phyloP scores from a whole-genome alignment of 2,329 filamentous ascomycete species.

The Periglandula ipomoeae region DNA sequence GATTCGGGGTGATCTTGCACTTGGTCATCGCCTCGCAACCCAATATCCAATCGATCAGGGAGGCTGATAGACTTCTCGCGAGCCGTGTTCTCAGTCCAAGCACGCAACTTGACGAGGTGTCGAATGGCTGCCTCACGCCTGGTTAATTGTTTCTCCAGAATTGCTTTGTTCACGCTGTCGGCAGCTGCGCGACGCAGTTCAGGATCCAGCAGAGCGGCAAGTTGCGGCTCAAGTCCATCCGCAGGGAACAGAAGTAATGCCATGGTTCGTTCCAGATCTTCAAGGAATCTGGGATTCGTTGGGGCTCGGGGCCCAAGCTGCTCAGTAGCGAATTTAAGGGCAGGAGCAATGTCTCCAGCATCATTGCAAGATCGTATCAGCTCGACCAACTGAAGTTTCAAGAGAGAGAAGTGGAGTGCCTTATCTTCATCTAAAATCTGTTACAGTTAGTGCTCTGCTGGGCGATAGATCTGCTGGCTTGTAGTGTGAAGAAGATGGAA shows the following conservation, averaged over 20 bases:
- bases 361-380: constrained; percentile 71
- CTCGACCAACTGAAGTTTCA: constrained; percentile 88
- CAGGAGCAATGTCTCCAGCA: constrained; percentile 63
- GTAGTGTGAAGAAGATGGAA: neutral
- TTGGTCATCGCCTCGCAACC: constrained; percentile 27
- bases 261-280: constrained; percentile 88
- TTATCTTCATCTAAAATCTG: constrained; percentile 83
- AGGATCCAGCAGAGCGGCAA: constrained; percentile 70
- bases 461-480: neutral
- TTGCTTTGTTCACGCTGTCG: constrained; percentile 78
- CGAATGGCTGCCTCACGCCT: constrained; percentile 74
- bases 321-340: constrained; percentile 76
- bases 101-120: constrained; percentile 69
- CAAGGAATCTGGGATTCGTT: constrained; percentile 69
- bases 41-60: constrained; percentile 27
- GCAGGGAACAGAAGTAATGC: constrained; percentile 79
- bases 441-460: constrained; percentile 7
- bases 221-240: constrained; percentile 67
- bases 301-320: constrained; percentile 83
- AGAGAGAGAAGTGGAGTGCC: constrained; percentile 76
- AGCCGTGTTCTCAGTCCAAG: constrained; percentile 70
- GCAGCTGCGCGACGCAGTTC: constrained; percentile 77
- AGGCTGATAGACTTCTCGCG: constrained; percentile 22
- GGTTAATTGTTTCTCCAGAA: constrained; percentile 63
- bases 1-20: constrained; percentile 17